Percentiles rank a stretch among this genome's conserved stretches.
phyloP scores from a whole-genome alignment of 148 eudicot species.

The Persicaria tinctoria region DNA sequence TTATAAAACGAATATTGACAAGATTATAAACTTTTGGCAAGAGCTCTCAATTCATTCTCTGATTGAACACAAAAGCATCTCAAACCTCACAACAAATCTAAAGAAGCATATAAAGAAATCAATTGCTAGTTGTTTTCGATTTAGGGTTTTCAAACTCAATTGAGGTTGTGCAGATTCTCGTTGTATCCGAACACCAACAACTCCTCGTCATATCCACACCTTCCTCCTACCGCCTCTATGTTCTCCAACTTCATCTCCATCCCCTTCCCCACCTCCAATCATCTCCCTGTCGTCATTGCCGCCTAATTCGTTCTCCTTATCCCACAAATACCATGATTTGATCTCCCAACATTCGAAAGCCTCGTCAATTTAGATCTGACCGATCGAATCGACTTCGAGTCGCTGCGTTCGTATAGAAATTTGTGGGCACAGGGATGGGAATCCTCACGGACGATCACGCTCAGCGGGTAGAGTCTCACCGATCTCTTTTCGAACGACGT shows the following conservation, averaged over 20 bases:
- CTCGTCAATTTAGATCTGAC: neutral
- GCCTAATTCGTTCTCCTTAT: no score
- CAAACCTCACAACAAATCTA: no score
- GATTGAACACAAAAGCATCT: no score
- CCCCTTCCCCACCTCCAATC: neutral
- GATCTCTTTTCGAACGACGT: slow-evolving; percentile 17
- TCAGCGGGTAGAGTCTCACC: slow-evolving; percentile 37
- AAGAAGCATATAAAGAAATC: no score
- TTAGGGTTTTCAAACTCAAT: no score
- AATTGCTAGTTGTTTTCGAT: no score
- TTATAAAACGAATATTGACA: no score
- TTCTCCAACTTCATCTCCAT: slow-evolving; percentile 42
- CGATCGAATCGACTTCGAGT: slow-evolving; percentile 12
- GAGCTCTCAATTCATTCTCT: no score
- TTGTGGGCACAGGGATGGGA: slow-evolving; percentile 31
- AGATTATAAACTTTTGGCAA: no score
- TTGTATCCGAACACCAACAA: no score
- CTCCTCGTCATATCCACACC: slow-evolving; percentile 15
- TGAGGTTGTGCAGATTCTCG: no score
- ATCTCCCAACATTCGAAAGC: neutral
- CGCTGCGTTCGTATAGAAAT: slow-evolving; percentile 16
- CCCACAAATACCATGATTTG: neutral
- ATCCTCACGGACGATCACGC: slow-evolving; percentile 35
- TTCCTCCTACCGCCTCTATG: slow-evolving; percentile 32
- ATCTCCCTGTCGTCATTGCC: neutral